Conservation (phyloP, 768 basidiomycete genomes). For the Suillus lakei region DNA sequence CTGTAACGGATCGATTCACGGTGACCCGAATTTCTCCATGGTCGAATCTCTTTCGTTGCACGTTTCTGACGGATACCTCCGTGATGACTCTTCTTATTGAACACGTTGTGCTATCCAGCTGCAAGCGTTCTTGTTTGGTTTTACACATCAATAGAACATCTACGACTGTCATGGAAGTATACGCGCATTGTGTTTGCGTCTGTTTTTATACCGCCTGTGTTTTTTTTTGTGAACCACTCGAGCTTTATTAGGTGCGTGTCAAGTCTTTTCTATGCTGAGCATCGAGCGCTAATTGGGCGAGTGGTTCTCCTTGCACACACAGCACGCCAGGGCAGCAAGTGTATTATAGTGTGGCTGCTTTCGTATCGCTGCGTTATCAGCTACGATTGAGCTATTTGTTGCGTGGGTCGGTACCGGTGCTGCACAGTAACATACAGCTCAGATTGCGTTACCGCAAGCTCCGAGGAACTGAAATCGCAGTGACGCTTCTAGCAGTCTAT, state of each 20-base stretch:
- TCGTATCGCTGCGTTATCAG: conserved; percentile 7
- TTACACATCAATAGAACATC: background rate
- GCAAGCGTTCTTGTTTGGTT: background rate
- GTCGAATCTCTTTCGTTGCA: background rate
- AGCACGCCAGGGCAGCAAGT: background rate
- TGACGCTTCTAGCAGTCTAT: conserved; percentile 1
- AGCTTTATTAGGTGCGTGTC: conserved; percentile 1
- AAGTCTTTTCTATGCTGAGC: background rate
- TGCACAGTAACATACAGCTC: conserved; percentile 1
- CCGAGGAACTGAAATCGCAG: background rate
- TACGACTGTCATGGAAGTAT: background rate
- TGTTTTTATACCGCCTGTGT: background rate
- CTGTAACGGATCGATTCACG: background rate
- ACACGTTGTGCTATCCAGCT: background rate
- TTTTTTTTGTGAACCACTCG: background rate
- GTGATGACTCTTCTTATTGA: conserved; percentile 4
- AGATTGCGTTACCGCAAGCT: background rate
- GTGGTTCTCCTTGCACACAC: background rate
- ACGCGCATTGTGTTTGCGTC: background rate
- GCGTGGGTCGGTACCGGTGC: background rate
- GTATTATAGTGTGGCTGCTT: background rate
- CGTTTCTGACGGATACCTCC: conserved; percentile 3
- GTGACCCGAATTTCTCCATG: background rate
- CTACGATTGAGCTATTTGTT: background rate
- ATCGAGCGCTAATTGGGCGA: background rate